Percentiles rank a stretch among this genome's conserved stretches.
These are phyloP conservation scores for Ottelia alismoides DNA, from an alignment of 106 monocot species.

Conservation along the genomic window DNA sequence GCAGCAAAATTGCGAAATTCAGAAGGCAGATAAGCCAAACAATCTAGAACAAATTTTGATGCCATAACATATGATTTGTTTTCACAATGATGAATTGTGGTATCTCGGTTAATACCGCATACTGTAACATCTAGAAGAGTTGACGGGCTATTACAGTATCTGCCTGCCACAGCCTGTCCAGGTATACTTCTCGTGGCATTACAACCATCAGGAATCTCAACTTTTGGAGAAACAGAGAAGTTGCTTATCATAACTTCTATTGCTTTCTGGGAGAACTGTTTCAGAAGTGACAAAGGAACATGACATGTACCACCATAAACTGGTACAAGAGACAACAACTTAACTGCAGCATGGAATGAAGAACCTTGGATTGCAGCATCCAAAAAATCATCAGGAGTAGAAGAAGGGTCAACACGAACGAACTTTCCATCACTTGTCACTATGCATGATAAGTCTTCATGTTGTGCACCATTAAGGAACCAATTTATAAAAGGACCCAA, in stretches of 20 bases:
- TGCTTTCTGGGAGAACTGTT: conserved; percentile 63
- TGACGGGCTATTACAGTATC: no score
- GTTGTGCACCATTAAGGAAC: conserved; percentile 33
- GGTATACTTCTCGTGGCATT: not conserved
- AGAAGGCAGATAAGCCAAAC: conserved; percentile 55
- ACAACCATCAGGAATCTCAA: not conserved
- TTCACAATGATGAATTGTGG: not conserved
- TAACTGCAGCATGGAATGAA: conserved; percentile 52
- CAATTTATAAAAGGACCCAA: conserved; percentile 69
- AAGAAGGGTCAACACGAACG: conserved; percentile 58
- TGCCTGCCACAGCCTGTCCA: no score
- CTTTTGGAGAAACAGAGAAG: not conserved
- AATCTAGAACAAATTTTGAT: conserved; percentile 67
- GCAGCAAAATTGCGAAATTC: conserved; percentile 75
- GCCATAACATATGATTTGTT: conserved; percentile 7
- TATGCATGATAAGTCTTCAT: conserved; percentile 57
- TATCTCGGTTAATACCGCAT: no score
- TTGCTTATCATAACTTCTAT: conserved; percentile 41
- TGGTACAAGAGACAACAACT: conserved; percentile 66
- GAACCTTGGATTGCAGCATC: conserved; percentile 77
- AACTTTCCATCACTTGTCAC: conserved; percentile 69
- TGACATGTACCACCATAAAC: conserved; percentile 47
- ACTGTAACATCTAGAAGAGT: no score
- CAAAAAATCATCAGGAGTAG: conserved; percentile 66
- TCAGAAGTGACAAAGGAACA: conserved; percentile 64